A percentile compares a stretch with the other conserved stretches of the same genome.
These are phyloP conservation scores for Annulohypoxylon maeteangense DNA, from an alignment of 495 filamentous ascomycete genomes.

Conservation along the genomic window DNA sequence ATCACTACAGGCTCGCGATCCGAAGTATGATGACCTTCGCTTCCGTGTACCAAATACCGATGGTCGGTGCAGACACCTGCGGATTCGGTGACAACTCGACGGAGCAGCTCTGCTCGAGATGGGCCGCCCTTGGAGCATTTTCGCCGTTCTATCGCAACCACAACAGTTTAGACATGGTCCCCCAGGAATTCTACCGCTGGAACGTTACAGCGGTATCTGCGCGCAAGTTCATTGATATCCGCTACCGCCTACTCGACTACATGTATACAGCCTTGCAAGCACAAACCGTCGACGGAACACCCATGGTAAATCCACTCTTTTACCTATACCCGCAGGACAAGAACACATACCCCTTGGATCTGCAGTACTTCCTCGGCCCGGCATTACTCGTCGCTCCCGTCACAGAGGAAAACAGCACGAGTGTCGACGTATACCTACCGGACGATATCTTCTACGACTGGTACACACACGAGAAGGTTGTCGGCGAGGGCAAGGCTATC, in stretches of 20 bases:
- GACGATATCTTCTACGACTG: constrained; percentile 82
- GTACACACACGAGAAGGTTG: constrained; percentile 68
- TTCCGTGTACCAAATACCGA: constrained; percentile 83
- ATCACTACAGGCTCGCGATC: constrained; percentile 76
- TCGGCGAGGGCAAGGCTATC: constrained; percentile 64
- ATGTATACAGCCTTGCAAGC: constrained; percentile 78
- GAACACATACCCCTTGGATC: constrained; percentile 67
- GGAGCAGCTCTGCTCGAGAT: constrained; percentile 83
- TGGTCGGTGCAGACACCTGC: constrained; percentile 87
- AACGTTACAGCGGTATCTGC: constrained; percentile 71
- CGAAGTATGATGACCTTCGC: constrained; percentile 76
- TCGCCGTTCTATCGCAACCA: constrained; percentile 88
- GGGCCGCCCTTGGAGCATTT: constrained; percentile 85
- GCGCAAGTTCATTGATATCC: constrained; percentile 75
- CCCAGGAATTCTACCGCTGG: constrained; percentile 87
- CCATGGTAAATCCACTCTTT: constrained; percentile 74
- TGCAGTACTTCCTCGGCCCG: constrained; percentile 80
- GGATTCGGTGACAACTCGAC: constrained; percentile 78
- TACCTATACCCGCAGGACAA: constrained; percentile 76
- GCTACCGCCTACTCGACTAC: constrained; percentile 83
- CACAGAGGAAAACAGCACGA: constrained; percentile 68
- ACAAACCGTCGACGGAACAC: constrained; percentile 75
- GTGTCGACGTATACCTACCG: constrained; percentile 78
- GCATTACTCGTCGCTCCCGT: constrained; percentile 80
- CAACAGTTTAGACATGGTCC: constrained; percentile 48